Evolutionary conservation across 75 land plant genomes (phyloP).

Genomic region (Sequoia sempervirens): DNA sequence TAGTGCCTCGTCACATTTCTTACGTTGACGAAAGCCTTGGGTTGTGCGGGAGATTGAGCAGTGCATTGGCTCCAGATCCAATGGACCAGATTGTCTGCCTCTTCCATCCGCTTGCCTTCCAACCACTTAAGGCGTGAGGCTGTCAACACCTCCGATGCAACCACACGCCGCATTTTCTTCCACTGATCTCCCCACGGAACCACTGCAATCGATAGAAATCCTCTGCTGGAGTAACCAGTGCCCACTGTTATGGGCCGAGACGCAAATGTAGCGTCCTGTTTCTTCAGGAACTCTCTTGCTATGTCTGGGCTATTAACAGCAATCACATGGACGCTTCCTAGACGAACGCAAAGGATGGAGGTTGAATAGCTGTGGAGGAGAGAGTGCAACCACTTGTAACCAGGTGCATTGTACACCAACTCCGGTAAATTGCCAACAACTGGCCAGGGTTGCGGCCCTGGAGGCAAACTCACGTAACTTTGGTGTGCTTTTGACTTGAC

Average conservation of each 20-base stretch:
- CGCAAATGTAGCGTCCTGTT: slow-evolving; percentile 37
- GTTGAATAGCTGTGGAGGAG: slow-evolving; percentile 14
- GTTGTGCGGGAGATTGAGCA: too few species aligned
- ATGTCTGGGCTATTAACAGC: slow-evolving; percentile 31
- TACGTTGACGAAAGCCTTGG: too few species aligned
- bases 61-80: too few species aligned
- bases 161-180: too few species aligned
- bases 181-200: too few species aligned
- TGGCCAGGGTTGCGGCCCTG: slow-evolving; percentile 49
- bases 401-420: slow-evolving; percentile 17
- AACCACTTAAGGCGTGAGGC: too few species aligned
- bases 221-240: slow-evolving; percentile 32
- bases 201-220: too few species aligned
- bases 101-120: too few species aligned
- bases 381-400: slow-evolving; percentile 38
- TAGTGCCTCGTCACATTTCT: too few species aligned
- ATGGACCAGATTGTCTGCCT: too few species aligned
- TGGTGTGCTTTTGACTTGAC: too few species aligned
- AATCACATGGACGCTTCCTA: slow-evolving; percentile 14
- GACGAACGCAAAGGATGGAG: slow-evolving; percentile 49
- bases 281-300: slow-evolving; percentile 39
- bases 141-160: too few species aligned
- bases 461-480: slow-evolving; percentile 14
- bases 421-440: slow-evolving; percentile 35
- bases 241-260: slow-evolving; percentile 38